These are phyloP conservation scores for Mucor sp. DNA, from an alignment of 371 early-diverging fungal genomes.

Conservation along the genomic window DNA sequence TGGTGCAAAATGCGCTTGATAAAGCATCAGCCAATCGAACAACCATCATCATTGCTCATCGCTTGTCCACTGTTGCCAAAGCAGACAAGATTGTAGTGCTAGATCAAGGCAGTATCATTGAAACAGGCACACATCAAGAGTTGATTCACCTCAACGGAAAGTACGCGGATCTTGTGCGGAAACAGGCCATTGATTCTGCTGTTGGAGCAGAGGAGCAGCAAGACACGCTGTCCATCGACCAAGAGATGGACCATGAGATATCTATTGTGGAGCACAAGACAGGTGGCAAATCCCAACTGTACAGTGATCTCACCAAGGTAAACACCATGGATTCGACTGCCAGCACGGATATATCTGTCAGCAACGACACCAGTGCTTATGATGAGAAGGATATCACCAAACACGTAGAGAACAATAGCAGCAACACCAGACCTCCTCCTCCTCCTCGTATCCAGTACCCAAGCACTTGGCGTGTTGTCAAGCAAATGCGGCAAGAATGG, in stretches of 20 bases:
- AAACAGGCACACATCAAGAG: constrained; percentile 65
- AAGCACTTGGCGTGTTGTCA: constrained; percentile 26
- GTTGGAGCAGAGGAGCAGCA: neutral
- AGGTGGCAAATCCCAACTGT: neutral
- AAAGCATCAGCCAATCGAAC: constrained; percentile 70
- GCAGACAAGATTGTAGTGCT: constrained; percentile 80
- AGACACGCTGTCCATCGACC: constrained; percentile 1
- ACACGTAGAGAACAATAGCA: constrained; percentile 21
- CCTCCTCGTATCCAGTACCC: constrained; percentile 24
- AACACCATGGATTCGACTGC: neutral
- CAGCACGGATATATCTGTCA: constrained; percentile 4
- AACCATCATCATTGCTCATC: constrained; percentile 89
- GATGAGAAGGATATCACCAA: constrained; percentile 24
- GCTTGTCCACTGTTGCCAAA: constrained; percentile 71
- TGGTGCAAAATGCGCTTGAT: constrained; percentile 77
- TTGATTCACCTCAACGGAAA: constrained; percentile 39
- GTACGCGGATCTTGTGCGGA: constrained; percentile 50
- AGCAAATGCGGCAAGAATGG: constrained; percentile 39
- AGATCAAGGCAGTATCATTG: constrained; percentile 65
- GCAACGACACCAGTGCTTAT: constrained; percentile 39
- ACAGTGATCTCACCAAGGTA: neutral
- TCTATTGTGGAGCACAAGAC: no score
- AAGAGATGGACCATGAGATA: constrained; percentile 18
- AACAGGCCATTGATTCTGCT: constrained; percentile 23
- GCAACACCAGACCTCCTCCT: neutral